These are phyloP conservation scores for Chaetomium olivaceum DNA, from an alignment of 2,329 filamentous ascomycete genomes.

Conservation along the genomic window DNA sequence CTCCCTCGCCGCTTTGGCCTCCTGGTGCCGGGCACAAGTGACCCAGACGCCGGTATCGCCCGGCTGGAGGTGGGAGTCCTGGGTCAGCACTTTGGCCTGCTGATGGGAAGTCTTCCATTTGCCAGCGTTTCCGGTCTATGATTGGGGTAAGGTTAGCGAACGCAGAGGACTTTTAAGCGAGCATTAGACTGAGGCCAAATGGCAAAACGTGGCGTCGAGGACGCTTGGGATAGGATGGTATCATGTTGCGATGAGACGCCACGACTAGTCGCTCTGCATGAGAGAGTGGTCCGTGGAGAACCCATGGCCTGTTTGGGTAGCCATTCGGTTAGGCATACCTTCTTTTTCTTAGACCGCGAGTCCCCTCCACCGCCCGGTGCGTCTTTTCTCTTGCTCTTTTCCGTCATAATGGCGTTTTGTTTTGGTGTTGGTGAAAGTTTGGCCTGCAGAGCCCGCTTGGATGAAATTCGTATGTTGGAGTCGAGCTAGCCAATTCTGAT, in stretches of 20 bases:
- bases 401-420: constrained; percentile 32
- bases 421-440: not conserved
- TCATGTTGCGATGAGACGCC: not conserved
- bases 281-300: not conserved
- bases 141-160: not conserved
- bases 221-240: not conserved
- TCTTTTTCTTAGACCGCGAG: constrained; percentile 42
- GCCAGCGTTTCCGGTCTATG: constrained; percentile 53
- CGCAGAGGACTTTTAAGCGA: not conserved
- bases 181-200: not conserved
- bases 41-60: constrained; percentile 77
- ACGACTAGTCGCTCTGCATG: not conserved
- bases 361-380: constrained; percentile 34
- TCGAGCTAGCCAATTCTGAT: not conserved
- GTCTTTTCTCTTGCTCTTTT: constrained; percentile 41
- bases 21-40: constrained; percentile 72
- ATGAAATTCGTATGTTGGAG: not conserved
- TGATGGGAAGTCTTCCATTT: constrained; percentile 65
- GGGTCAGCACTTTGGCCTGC: constrained; percentile 48
- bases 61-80: constrained; percentile 56
- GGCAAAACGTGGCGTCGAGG: not conserved
- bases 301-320: not conserved
- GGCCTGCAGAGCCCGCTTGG: not conserved
- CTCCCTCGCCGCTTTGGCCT: constrained; percentile 68
- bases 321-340: constrained; percentile 22